Percentiles rank a stretch among this genome's conserved stretches.
Evolutionary conservation across 2,329 filamentous ascomycete species (phyloP).

Genomic region (Phialophora expanda): DNA sequence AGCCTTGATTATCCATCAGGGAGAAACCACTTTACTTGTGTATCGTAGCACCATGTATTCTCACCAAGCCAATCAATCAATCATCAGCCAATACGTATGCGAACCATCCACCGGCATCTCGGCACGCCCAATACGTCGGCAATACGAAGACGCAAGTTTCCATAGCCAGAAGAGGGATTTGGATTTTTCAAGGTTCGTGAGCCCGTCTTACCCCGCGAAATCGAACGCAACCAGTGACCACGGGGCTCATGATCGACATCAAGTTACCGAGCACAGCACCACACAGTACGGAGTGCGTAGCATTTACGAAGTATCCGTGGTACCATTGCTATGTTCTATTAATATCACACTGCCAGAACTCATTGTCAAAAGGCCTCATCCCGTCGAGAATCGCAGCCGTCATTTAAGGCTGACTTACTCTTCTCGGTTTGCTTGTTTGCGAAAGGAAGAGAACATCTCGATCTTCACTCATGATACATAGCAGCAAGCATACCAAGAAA

Average conservation of each 20-base stretch:
- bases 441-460: background rate
- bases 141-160: background rate
- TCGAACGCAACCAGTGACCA: background rate
- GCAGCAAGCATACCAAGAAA: background rate
- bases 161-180: background rate
- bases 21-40: background rate
- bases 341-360: no score
- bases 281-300: no score
- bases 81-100: background rate
- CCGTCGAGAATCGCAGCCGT: no score
- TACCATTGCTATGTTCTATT: no score
- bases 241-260: slow-evolving; percentile 1
- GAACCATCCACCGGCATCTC: background rate
- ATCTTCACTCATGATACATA: background rate
- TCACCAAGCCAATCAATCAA: background rate
- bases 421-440: background rate
- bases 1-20: background rate
- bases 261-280: background rate
- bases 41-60: background rate
- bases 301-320: no score
- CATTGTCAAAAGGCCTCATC: no score
- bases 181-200: background rate
- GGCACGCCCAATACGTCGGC: slow-evolving; percentile 1
- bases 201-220: background rate
- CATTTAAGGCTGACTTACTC: background rate